A percentile compares a stretch with the other conserved stretches of the same genome.
Conservation (phyloP, 2,329 filamentous ascomycete species). For the Pyricularia sp. region DNA sequence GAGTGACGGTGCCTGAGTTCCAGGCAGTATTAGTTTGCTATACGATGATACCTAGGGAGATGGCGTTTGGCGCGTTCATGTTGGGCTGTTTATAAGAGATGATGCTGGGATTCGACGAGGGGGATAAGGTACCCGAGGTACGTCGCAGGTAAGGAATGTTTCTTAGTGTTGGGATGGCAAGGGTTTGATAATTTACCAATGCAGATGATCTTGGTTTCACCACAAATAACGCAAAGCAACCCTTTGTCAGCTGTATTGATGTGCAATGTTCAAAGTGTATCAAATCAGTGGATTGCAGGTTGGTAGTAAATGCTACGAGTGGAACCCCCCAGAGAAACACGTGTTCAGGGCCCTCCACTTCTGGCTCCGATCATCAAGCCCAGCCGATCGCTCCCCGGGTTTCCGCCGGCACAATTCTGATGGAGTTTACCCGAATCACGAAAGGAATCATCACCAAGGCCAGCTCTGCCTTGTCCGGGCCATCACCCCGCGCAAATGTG, state of each 20-base stretch:
- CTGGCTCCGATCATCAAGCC: not conserved
- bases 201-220: not conserved
- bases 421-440: not conserved
- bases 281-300: not conserved
- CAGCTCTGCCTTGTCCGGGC: not conserved
- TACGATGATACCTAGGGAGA: slow-evolving; percentile 1
- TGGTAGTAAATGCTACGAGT: not conserved
- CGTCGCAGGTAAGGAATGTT: not conserved
- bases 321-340: not conserved
- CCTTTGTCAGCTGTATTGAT: not conserved
- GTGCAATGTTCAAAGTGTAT: not conserved
- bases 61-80: not conserved
- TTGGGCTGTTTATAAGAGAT: not conserved
- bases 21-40: not conserved
- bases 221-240: not conserved
- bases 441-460: not conserved
- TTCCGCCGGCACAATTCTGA: not conserved
- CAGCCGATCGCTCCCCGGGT: not conserved
- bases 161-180: not conserved
- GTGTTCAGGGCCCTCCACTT: not conserved
- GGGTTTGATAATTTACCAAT: not conserved
- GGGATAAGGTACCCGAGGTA: no score
- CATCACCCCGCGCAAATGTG: not conserved
- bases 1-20: not conserved
- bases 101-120: not conserved